These are phyloP conservation scores for Fusarium tricinctum DNA, from an alignment of 2,329 filamentous ascomycete genomes.

Conservation along the genomic window DNA sequence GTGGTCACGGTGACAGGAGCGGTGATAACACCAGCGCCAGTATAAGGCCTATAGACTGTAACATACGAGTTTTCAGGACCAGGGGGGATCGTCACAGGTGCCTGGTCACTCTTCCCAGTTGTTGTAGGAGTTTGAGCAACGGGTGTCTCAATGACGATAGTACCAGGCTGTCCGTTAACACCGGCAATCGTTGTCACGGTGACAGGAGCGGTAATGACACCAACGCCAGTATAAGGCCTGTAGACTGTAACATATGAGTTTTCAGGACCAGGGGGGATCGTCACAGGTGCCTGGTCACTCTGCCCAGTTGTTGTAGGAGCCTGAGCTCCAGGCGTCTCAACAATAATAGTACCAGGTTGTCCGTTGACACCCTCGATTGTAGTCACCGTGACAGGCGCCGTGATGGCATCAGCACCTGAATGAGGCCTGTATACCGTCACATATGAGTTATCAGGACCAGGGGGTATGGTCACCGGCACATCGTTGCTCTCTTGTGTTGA, in stretches of 20 bases:
- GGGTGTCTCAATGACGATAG: slow-evolving; percentile 3
- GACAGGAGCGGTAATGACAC: neutral
- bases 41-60: slow-evolving; percentile 9
- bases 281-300: neutral
- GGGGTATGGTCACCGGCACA: slow-evolving; percentile 15
- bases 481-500: neutral
- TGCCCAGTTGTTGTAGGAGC: neutral
- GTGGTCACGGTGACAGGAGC: neutral
- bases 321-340: slow-evolving; percentile 17
- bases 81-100: neutral
- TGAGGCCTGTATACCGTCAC: slow-evolving; percentile 29
- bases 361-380: slow-evolving; percentile 19
- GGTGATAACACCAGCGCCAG: neutral
- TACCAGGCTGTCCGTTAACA: neutral
- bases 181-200: neutral
- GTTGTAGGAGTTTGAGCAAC: neutral
- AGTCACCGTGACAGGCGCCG: slow-evolving; percentile 16
- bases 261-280: neutral
- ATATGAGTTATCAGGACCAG: slow-evolving; percentile 20
- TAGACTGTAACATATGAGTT: slow-evolving; percentile 1
- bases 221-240: neutral
- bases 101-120: neutral
- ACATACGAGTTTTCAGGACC: slow-evolving; percentile 5
- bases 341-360: slow-evolving; percentile 24
- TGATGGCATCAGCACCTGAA: slow-evolving; percentile 10